Conservation (phyloP, 176 grass and related monocot species). For the Triticum monococcum region DNA sequence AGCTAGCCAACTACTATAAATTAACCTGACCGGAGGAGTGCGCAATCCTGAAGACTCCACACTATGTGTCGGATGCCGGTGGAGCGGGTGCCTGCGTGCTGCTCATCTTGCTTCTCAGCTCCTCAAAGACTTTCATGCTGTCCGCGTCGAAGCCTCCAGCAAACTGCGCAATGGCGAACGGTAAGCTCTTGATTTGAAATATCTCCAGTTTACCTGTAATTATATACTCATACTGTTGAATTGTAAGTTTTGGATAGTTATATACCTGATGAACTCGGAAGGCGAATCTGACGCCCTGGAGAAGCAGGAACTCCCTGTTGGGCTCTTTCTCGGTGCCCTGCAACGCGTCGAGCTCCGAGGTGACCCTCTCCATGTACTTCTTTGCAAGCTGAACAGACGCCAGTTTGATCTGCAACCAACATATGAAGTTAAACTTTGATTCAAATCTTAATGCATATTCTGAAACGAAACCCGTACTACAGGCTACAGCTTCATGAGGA, state of each 20-base stretch:
- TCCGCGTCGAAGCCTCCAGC: constrained; percentile 86
- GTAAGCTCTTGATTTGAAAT: background rate
- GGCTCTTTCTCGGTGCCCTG: constrained; percentile 73
- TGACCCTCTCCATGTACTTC: constrained; percentile 95
- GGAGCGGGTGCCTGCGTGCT: constrained; percentile 30
- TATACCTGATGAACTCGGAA: constrained; percentile 91
- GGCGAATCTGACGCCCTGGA: constrained; percentile 91
- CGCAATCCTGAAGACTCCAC: background rate
- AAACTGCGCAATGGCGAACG: constrained; percentile 45
- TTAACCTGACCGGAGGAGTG: background rate
- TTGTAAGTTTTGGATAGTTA: too few relatives aligned
- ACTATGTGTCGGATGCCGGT: constrained; percentile 2
- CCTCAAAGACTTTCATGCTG: constrained; percentile 89
- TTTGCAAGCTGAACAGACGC: constrained; percentile 88
- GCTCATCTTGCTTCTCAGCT: constrained; percentile 71
- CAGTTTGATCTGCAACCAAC: constrained; percentile 79
- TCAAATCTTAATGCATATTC: constrained; percentile 13
- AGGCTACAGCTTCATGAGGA: background rate
- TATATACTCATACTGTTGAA: background rate
- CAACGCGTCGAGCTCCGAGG: constrained; percentile 76
- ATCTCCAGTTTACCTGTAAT: background rate
- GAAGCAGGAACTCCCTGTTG: constrained; percentile 91
- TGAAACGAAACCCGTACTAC: background rate
- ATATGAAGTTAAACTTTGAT: constrained; percentile 4
- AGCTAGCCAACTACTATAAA: constrained; percentile 15